phyloP scores from a whole-genome alignment of 192 early-diverging fungal genomes.

The Backusella westeae region DNA sequence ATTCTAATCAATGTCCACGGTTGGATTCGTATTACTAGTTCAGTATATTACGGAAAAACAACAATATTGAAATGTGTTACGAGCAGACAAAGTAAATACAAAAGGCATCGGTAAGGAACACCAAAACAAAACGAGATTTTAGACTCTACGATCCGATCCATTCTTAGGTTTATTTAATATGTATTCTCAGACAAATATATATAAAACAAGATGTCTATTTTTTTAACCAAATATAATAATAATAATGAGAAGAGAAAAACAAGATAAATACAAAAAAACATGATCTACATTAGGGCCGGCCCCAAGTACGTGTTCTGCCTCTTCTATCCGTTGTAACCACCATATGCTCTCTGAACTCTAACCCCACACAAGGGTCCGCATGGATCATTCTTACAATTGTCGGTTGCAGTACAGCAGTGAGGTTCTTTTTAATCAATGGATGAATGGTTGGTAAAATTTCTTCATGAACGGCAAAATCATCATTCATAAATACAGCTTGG shows the following conservation, averaged over 20 bases:
- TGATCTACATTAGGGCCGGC: slow-evolving; percentile 21
- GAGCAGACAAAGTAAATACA: too few relatives aligned
- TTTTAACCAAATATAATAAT: not conserved
- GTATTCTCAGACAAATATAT: not conserved
- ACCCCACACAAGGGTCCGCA: slow-evolving; percentile 23
- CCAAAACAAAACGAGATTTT: not conserved
- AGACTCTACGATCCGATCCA: too few relatives aligned
- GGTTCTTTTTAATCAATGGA: slow-evolving; percentile 18
- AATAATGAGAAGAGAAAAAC: not conserved
- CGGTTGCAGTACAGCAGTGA: slow-evolving; percentile 24
- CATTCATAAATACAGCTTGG: not conserved
- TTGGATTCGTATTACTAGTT: too few relatives aligned
- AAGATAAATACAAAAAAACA: not conserved
- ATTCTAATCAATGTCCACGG: too few relatives aligned
- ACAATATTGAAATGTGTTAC: too few relatives aligned
- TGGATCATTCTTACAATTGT: slow-evolving; percentile 11
- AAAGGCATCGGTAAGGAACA: too few relatives aligned
- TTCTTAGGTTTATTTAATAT: not conserved
- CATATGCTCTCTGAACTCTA: slow-evolving; percentile 14
- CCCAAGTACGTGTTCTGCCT: slow-evolving; percentile 30
- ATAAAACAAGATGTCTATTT: not conserved
- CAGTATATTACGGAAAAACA: too few relatives aligned
- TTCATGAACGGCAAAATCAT: not conserved
- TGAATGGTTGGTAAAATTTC: slow-evolving; percentile 21
- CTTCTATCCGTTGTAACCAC: slow-evolving; percentile 33